Evolutionary conservation across 1,284 basidiomycete species (phyloP), one percentile per base, ranked within the genome.

Genomic region (Sporisorium graminicola): DNA sequence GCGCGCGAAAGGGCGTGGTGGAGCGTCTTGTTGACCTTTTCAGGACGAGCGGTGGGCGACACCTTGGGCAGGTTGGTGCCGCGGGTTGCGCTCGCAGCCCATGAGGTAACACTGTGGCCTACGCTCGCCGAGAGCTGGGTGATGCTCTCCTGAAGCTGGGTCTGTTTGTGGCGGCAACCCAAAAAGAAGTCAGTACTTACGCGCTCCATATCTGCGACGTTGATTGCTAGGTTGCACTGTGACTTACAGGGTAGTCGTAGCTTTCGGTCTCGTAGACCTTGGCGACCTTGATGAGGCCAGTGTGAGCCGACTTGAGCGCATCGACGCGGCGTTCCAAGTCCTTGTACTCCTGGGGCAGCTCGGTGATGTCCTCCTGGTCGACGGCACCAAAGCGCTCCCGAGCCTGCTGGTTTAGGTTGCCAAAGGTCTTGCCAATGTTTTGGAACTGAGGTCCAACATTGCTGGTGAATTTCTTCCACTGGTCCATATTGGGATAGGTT

Each of bases 311-410:
- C 81, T 92, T 91, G 58, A 99, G 90, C 37, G 94, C 94, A 87
- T 99, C 97, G 43, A 99, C 96, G 62, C 95, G 91, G 52, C 91
- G 89, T 87, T 99, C 96, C 79, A 99, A 91, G 83, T 95, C 93
- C 86, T 92, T 95, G 90, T 99, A 99, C 86, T 99, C 95, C 73
- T 93, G 61, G 47, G 74, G 76, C 37, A 61, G 54, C 87, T 98
- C 96, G 20, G 96, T 99, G 84, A 99, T 96, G 80, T 96, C 95
- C 70, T 94, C 94, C 22, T 92, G 89, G 16, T 93, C 90, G 64
- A 97, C 90, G 81, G 94, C 91, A 27, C 96, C 96, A 5, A 98
- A 89, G 56, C 92, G 90, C 87, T 99, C 96, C 79, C 89, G 71
- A 24, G 83, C 82, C 55, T 83, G 81, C 72, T 84, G 82, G 66